Conservation (phyloP, 2,329 filamentous ascomycete species). For the Trichoderma sp. region DNA sequence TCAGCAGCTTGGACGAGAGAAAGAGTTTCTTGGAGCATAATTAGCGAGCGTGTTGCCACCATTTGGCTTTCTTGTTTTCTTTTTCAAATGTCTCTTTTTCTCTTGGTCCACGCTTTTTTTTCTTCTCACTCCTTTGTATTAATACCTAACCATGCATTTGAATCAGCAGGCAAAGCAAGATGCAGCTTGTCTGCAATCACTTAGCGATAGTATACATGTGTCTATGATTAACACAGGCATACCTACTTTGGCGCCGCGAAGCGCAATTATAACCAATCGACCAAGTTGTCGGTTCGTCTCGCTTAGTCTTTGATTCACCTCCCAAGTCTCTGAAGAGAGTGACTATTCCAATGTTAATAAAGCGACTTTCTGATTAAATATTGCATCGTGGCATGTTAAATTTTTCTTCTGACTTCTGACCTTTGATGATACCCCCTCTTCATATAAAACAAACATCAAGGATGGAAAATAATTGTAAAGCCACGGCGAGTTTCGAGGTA, state of each 20-base stretch:
- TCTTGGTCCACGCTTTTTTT: neutral
- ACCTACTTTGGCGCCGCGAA: neutral
- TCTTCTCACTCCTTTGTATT: neutral
- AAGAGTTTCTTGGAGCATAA: neutral
- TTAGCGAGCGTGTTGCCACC: neutral
- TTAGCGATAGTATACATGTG: neutral
- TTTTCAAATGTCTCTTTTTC: neutral
- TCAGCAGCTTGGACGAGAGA: conserved; percentile 11
- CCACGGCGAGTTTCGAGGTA: neutral
- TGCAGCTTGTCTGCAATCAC: neutral
- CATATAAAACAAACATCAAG: neutral
- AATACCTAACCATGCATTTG: neutral
- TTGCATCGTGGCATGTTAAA: neutral
- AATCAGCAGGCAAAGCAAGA: neutral
- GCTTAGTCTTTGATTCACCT: neutral
- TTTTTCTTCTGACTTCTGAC: neutral
- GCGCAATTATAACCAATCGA: neutral
- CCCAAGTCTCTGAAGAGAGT: neutral
- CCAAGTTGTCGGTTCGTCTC: neutral
- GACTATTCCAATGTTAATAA: neutral
- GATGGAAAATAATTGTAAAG: neutral
- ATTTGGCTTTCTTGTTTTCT: neutral
- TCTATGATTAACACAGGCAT: neutral
- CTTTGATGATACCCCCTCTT: neutral
- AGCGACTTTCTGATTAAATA: neutral